Evolutionary conservation across 169 alveolate genomes (phyloP).

Genomic region (Eimeria falciformis): DNA sequence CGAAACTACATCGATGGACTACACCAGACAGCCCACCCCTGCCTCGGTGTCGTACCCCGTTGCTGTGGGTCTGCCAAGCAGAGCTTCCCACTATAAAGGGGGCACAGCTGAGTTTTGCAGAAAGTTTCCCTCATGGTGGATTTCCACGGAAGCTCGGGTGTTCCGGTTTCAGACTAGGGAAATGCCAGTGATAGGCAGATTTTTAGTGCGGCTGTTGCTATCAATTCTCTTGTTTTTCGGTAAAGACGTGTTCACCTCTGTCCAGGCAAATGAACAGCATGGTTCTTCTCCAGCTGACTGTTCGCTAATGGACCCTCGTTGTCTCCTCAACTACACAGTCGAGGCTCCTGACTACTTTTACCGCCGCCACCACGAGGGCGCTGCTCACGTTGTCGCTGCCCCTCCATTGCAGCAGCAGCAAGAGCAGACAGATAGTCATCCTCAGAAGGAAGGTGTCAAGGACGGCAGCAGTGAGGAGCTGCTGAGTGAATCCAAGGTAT

Average conservation of each 20-base stretch:
- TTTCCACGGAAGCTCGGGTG: background rate
- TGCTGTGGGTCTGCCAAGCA: too few species aligned
- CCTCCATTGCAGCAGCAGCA: background rate
- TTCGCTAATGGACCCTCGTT: slow-evolving; percentile 58
- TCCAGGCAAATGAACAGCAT: background rate
- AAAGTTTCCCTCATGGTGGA: background rate
- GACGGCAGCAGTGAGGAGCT: background rate
- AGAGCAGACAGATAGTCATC: slow-evolving; percentile 3
- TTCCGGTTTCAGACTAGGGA: too few species aligned
- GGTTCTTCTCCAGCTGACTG: background rate
- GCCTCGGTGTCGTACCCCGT: too few species aligned
- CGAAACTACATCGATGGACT: background rate
- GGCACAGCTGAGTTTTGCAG: background rate
- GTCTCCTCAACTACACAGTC: slow-evolving; percentile 60
- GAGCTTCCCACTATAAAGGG: too few species aligned
- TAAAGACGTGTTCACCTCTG: background rate
- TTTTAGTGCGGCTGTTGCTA: background rate
- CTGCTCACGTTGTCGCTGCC: background rate
- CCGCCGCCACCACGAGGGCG: slow-evolving; percentile 40
- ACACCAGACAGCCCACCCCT: too few species aligned
- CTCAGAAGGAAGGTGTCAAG: background rate
- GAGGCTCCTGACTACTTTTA: slow-evolving; percentile 58
- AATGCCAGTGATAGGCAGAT: too few species aligned
- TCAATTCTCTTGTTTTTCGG: background rate
- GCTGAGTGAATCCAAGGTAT: slow-evolving; percentile 65